These are phyloP conservation scores for Trichoderma erinaceum DNA, from an alignment of 495 filamentous ascomycete species.

Conservation along the genomic window DNA sequence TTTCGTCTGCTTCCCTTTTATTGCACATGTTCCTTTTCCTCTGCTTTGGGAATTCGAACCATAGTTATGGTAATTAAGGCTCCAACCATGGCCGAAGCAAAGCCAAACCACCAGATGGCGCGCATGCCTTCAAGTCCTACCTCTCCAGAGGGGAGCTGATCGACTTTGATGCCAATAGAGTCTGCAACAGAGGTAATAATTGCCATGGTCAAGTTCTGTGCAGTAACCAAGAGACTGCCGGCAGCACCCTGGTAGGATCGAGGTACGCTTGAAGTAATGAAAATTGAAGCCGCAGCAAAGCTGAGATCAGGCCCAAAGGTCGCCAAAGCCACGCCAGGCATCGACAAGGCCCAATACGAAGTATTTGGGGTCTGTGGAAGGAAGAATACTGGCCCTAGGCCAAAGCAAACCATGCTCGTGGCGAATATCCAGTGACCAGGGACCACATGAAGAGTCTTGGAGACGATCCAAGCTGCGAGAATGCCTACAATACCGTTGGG, in stretches of 20 bases:
- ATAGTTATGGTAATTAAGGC: constrained; percentile 36
- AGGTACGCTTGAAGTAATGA: constrained; percentile 51
- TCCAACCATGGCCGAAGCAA: constrained; percentile 33
- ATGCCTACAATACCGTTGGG: constrained; percentile 42
- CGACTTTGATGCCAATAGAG: constrained; percentile 39
- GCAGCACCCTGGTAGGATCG: constrained; percentile 57
- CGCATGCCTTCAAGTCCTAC: constrained; percentile 39
- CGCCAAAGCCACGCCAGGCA: constrained; percentile 47
- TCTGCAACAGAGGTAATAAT: constrained; percentile 42
- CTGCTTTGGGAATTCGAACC: constrained; percentile 43
- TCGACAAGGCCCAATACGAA: constrained; percentile 52
- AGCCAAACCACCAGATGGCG: constrained; percentile 46
- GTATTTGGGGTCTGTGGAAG: constrained; percentile 39
- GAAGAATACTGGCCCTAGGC: constrained; percentile 36
- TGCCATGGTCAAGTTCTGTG: constrained; percentile 50
- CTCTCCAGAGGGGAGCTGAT: constrained; percentile 29
- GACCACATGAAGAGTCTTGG: constrained; percentile 37
- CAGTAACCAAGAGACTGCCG: constrained; percentile 55
- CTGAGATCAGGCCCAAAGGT: constrained; percentile 56
- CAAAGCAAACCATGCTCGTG: constrained; percentile 39
- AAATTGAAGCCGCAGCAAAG: constrained; percentile 53
- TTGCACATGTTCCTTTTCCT: constrained; percentile 47
- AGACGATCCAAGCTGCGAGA: constrained; percentile 41
- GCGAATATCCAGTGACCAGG: constrained; percentile 46
- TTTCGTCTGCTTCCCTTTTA: constrained; percentile 13